phyloP scores from a whole-genome alignment of 1,284 basidiomycete genomes.

The Afroboletus lepidellus region DNA sequence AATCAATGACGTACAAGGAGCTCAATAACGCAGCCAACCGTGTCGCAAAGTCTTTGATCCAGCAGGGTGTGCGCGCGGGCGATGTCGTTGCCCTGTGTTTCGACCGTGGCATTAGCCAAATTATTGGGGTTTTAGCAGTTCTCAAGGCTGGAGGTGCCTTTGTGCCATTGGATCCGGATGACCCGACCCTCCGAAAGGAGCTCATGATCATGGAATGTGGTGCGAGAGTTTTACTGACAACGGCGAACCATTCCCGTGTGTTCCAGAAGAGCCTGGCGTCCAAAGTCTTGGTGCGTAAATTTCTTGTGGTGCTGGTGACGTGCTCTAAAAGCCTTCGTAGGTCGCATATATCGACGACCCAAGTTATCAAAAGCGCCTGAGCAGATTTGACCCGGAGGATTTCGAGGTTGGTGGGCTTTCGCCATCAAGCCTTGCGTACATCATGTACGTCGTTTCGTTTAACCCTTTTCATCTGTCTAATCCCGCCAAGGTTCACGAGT shows the following conservation, averaged over 20 bases:
- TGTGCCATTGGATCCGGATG: conserved; percentile 33
- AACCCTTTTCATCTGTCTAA: not conserved
- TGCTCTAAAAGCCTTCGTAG: conserved; percentile 11
- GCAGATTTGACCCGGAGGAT: conserved; percentile 14
- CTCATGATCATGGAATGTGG: conserved; percentile 30
- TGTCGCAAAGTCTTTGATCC: conserved; percentile 25
- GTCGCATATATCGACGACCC: conserved; percentile 29
- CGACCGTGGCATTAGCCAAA: conserved; percentile 29
- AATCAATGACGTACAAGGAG: conserved; percentile 27
- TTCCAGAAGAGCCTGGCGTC: conserved; percentile 24
- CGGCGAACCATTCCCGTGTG: conserved; percentile 22
- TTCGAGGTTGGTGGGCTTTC: conserved; percentile 22
- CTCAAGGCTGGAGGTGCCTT: conserved; percentile 35
- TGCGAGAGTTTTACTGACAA: conserved; percentile 30
- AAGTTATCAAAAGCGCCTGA: conserved; percentile 25
- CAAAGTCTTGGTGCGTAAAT: conserved; percentile 22
- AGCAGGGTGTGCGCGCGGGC: conserved; percentile 24
- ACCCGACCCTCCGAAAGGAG: conserved; percentile 32
- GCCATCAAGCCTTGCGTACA: conserved; percentile 28
- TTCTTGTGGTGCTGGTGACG: not conserved
- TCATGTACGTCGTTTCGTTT: conserved; percentile 22
- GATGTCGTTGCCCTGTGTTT: conserved; percentile 32
- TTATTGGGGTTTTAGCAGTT: conserved; percentile 32
- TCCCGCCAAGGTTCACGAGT: conserved; percentile 27
- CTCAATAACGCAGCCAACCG: conserved; percentile 28